Conservation (phyloP, 495 filamentous ascomycete species). For the Aspergillus saccharolyticus region DNA sequence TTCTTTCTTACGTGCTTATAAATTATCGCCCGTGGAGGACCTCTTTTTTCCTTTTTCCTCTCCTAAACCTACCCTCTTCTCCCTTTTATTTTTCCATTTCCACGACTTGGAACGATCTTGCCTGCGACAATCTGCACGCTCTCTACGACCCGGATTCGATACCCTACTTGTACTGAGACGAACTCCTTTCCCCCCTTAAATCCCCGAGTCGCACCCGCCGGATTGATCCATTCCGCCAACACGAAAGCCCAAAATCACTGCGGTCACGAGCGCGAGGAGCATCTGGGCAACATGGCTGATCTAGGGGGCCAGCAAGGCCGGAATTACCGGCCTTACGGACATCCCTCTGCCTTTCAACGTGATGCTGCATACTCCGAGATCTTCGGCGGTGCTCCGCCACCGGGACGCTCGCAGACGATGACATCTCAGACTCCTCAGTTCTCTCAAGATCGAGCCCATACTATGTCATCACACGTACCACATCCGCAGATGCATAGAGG, state of each 20-base stretch:
- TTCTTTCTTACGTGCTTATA: constrained; percentile 18
- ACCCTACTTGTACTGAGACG: constrained; percentile 14
- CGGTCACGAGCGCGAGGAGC: neutral
- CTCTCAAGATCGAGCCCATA: constrained; percentile 68
- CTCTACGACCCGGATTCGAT: constrained; percentile 36
- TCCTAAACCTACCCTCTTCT: constrained; percentile 11
- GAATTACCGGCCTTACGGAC: constrained; percentile 64
- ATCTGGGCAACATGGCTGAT: constrained; percentile 63
- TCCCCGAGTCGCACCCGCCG: neutral
- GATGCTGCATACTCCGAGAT: constrained; percentile 96
- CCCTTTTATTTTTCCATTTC: constrained; percentile 24
- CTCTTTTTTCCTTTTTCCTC: constrained; percentile 6
- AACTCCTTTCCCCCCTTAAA: constrained; percentile 3
- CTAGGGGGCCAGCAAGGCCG: constrained; percentile 70
- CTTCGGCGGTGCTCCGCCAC: constrained; percentile 82
- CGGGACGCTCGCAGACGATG: constrained; percentile 85
- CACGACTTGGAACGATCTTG: constrained; percentile 36
- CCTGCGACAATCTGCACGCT: constrained; percentile 37
- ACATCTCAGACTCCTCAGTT: constrained; percentile 60
- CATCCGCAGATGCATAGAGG: constrained; percentile 44
- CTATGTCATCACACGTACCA: constrained; percentile 67
- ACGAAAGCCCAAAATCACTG: neutral
- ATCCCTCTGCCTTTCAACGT: constrained; percentile 68
- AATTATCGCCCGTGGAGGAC: constrained; percentile 20
- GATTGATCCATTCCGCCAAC: neutral